Percentiles rank a stretch among this genome's conserved stretches.
Conservation (phyloP, 2,329 filamentous ascomycete species). For the Apiospora sp. region DNA sequence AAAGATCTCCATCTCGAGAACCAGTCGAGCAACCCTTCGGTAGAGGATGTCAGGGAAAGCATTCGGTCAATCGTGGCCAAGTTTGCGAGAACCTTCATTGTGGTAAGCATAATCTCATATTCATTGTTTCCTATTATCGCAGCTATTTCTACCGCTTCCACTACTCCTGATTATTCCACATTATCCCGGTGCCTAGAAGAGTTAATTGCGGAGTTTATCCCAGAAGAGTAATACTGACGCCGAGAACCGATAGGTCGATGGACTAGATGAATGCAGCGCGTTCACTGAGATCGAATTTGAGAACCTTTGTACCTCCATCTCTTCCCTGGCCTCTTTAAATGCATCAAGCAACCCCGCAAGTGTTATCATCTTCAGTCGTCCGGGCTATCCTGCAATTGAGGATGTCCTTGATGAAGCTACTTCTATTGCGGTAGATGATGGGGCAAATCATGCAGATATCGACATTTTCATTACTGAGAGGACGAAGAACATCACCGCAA, state of each 20-base stretch:
- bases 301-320: background rate
- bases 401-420: background rate
- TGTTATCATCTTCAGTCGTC: slow-evolving; percentile 8
- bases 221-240: too few relatives aligned
- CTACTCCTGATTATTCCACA: too few relatives aligned
- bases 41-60: background rate
- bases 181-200: too few relatives aligned
- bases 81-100: background rate
- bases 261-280: background rate
- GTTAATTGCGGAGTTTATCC: too few relatives aligned
- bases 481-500: background rate
- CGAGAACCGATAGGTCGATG: too few relatives aligned
- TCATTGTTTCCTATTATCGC: too few relatives aligned
- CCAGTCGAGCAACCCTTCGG: background rate
- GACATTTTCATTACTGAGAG: background rate
- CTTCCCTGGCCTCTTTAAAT: too few relatives aligned
- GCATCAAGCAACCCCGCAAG: too few relatives aligned
- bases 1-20: background rate
- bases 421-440: background rate
- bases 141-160: too few relatives aligned
- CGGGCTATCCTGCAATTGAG: background rate
- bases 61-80: background rate
- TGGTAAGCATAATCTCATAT: too few relatives aligned
- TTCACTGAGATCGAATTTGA: background rate
- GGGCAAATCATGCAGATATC: background rate